These are phyloP conservation scores for Cordyceps cateniannulata DNA, from an alignment of 2,329 filamentous ascomycete genomes.

Conservation along the genomic window DNA sequence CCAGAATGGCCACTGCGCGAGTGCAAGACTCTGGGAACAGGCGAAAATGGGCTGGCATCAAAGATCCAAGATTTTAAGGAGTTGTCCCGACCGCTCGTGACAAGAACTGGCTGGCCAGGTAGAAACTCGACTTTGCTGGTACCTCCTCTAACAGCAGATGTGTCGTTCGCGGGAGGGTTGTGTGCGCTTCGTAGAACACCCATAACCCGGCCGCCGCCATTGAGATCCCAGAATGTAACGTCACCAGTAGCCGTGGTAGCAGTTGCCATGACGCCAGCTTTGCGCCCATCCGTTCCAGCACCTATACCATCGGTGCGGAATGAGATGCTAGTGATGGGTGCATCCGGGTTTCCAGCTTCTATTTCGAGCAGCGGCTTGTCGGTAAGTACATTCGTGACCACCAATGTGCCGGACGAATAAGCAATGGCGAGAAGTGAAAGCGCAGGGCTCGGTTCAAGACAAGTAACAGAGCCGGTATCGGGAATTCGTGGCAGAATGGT, in stretches of 20 bases:
- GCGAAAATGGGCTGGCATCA: conserved; percentile 83
- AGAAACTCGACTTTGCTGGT: conserved; percentile 87
- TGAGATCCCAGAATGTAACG: conserved; percentile 93
- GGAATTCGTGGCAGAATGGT: conserved; percentile 73
- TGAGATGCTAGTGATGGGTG: conserved; percentile 71
- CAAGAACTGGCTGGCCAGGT: conserved; percentile 77
- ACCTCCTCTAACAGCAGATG: conserved; percentile 59
- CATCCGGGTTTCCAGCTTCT: conserved; percentile 57
- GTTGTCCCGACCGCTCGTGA: conserved; percentile 90
- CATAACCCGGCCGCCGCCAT: conserved; percentile 77
- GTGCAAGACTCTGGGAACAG: conserved; percentile 79
- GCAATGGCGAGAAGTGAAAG: conserved; percentile 83
- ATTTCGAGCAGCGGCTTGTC: conserved; percentile 68
- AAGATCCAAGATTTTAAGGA: conserved; percentile 95
- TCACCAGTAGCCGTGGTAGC: conserved; percentile 74
- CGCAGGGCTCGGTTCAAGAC: conserved; percentile 75
- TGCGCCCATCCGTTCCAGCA: conserved; percentile 78
- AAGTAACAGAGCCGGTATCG: conserved; percentile 74
- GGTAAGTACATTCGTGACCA: conserved; percentile 73
- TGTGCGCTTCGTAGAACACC: conserved; percentile 85
- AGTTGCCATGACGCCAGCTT: conserved; percentile 90
- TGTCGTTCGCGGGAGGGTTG: conserved; percentile 58
- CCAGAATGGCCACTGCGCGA: conserved; percentile 82
- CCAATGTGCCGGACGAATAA: conserved; percentile 70
- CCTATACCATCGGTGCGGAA: conserved; percentile 88